Conservation (phyloP, 2,329 filamentous ascomycete species). For the Balansia obtecta region DNA sequence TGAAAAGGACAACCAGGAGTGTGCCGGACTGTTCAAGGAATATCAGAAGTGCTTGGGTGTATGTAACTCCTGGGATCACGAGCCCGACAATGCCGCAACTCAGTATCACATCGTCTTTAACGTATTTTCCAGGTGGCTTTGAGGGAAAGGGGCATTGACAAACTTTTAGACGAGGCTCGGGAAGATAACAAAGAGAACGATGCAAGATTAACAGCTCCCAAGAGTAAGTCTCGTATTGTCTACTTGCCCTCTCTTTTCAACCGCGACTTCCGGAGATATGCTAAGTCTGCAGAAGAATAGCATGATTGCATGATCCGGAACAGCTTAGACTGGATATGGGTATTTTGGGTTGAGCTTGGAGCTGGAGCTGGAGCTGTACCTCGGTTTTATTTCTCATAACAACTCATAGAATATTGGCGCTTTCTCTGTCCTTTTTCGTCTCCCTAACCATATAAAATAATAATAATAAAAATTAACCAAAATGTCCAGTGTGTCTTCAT, state of each 20-base stretch:
- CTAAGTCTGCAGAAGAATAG: not conserved
- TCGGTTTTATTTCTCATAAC: not conserved
- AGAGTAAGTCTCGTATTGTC: slow-evolving; percentile 20
- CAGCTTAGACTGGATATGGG: not conserved
- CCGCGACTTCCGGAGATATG: not conserved
- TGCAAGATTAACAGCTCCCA: slow-evolving; percentile 32
- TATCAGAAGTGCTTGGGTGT: slow-evolving; percentile 83
- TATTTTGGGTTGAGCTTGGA: not conserved
- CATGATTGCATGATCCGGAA: not conserved
- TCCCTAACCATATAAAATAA: not conserved
- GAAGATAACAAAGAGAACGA: slow-evolving; percentile 87
- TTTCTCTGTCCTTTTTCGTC: not conserved
- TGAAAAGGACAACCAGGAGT: slow-evolving; percentile 72
- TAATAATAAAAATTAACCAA: too few species aligned
- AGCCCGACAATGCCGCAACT: not conserved
- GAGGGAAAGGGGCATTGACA: slow-evolving; percentile 83
- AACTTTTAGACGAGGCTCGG: slow-evolving; percentile 80
- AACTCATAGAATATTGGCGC: not conserved
- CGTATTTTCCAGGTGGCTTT: slow-evolving; percentile 54
- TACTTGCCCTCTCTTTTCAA: too few species aligned
- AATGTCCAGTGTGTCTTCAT: too few species aligned
- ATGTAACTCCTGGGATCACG: not conserved
- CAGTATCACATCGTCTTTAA: not conserved
- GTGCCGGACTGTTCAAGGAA: slow-evolving; percentile 70
- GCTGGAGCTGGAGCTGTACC: not conserved